Evolutionary conservation across 352 stramenopile genomes (phyloP), one percentile per base, ranked within the genome.

Genomic region (Halophytophthora polymorphica): DNA sequence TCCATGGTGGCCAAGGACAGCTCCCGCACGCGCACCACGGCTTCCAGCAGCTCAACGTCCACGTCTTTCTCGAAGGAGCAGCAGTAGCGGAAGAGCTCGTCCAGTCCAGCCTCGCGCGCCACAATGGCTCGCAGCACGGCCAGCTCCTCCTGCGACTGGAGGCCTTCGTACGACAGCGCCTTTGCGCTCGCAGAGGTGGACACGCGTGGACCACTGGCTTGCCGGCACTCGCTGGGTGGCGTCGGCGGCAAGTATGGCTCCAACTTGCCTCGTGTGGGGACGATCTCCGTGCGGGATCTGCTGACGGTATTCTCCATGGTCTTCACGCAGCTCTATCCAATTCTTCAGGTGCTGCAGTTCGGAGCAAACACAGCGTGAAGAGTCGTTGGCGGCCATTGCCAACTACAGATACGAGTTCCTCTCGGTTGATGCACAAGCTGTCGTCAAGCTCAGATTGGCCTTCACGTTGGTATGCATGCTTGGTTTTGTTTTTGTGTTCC

Each of bases 101-200:
- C 77, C 13, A 90, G 42, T 13, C 65, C 73, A 13, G 70, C 53
- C 56, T 92, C 81, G 33, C 81, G 60, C 8, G 68, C 68, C 14
- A 92, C 68, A 50, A 92, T 88, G 13, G 77, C 61, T 48, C 59
- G 65, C 29, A 92, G 45, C n/a, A 88, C 74, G 2, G 54, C 47
- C n/a, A 92, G 52, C 44, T 90, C 81, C 50, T 90, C 78, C 13
- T 73, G 53, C 17, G 76, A 74, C 31, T 89, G 59, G 31, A 76
- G 50, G 2, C 69, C 61, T 53, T 89, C 75, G 19, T 76, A 70
- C n/a, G 67, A 79, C 19, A 88, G 67, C 28, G 72, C 70, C 19
- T 73, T 77, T 13, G 48, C 54, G 35, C 37, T 66, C 2, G 52
- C 34, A 3, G 41, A 43, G 31, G 17, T 49, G 4, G 53, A 53